Conservation (phyloP, 2,329 filamentous ascomycete species). For the Sordariomycetes sp. region DNA sequence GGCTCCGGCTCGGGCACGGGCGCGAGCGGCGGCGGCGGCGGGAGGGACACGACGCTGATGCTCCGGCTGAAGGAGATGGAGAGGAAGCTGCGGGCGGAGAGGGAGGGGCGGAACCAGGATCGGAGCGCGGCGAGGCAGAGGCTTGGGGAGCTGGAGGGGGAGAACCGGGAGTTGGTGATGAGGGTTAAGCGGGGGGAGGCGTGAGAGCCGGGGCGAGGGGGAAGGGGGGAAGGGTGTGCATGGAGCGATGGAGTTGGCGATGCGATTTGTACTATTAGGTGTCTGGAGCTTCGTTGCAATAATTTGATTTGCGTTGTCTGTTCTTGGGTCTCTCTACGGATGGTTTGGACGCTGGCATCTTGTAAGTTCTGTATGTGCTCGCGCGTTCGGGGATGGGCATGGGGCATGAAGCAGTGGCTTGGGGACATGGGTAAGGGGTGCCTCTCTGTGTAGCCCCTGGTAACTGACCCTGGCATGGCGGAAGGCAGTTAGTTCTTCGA, state of each 20-base stretch:
- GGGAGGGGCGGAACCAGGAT: constrained; percentile 78
- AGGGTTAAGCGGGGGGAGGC: constrained; percentile 13
- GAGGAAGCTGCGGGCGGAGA: constrained; percentile 76
- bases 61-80: constrained; percentile 81
- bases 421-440: no score
- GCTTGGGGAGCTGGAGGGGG: constrained; percentile 62
- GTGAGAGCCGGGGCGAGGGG: neutral
- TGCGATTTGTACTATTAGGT: neutral
- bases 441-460: no score
- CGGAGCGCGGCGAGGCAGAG: constrained; percentile 72
- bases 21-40: constrained; percentile 8
- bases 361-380: no score
- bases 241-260: neutral
- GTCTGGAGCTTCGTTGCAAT: no score
- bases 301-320: no score
- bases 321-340: no score
- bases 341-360: no score
- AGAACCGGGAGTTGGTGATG: constrained; percentile 61
- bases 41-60: constrained; percentile 66
- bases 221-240: neutral
- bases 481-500: no score
- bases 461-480: no score
- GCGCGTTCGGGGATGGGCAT: no score
- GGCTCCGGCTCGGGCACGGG: constrained; percentile 9
- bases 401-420: no score